Evolutionary conservation across 768 basidiomycete species (phyloP).

Genomic region (Thelephora aurantiotincta): DNA sequence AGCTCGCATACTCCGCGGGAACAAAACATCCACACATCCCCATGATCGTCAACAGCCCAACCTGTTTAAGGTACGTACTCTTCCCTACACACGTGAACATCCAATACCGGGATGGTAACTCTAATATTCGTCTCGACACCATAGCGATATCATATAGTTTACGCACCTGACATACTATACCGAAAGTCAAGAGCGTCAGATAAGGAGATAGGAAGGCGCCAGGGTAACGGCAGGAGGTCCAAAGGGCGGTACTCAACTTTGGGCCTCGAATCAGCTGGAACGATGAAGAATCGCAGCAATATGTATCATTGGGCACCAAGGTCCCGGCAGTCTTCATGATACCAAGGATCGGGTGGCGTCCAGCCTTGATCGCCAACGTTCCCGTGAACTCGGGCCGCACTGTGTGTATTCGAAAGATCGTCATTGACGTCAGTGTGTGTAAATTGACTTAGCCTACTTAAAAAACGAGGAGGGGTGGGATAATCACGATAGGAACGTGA

Average conservation of each 20-base stretch:
- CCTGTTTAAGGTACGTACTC: slow-evolving; percentile 84
- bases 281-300: slow-evolving; percentile 66
- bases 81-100: slow-evolving; percentile 39
- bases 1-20: slow-evolving; percentile 87
- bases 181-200: neutral
- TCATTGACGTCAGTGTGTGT: neutral
- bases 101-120: no score
- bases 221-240: neutral
- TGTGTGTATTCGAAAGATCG: slow-evolving; percentile 15
- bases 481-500: neutral
- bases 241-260: slow-evolving; percentile 36
- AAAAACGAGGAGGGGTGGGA: neutral
- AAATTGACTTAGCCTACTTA: neutral
- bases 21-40: slow-evolving; percentile 88
- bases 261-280: slow-evolving; percentile 93
- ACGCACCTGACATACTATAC: slow-evolving; percentile 45
- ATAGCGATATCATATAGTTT: neutral
- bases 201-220: neutral
- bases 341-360: slow-evolving; percentile 82
- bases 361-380: slow-evolving; percentile 78
- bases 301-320: slow-evolving; percentile 83
- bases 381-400: slow-evolving; percentile 89
- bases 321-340: slow-evolving; percentile 50
- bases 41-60: slow-evolving; percentile 72
- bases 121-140: neutral